These are phyloP conservation scores for Puya raimondii DNA, from an alignment of 176 grass and related monocot species.

Conservation along the genomic window DNA sequence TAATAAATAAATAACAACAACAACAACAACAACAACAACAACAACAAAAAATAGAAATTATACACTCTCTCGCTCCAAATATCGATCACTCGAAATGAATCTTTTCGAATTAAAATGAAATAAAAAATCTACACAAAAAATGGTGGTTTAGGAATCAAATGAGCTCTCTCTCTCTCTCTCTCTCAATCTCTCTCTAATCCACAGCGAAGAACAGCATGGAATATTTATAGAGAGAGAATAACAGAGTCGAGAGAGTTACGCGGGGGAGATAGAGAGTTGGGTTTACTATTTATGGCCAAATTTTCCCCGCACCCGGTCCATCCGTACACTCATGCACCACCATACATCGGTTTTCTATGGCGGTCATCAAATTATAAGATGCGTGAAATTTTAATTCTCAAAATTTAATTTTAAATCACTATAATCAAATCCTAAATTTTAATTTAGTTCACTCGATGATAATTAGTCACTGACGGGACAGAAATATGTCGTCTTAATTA, in stretches of 20 bases:
- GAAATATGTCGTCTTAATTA: too few relatives aligned
- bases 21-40: too few relatives aligned
- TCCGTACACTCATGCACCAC: too few relatives aligned
- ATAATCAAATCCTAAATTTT: too few relatives aligned
- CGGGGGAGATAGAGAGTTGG: not conserved
- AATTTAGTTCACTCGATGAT: too few relatives aligned
- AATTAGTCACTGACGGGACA: too few relatives aligned
- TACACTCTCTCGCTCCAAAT: not conserved
- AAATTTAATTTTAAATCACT: too few relatives aligned
- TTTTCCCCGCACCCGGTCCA: too few relatives aligned
- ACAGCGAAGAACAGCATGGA: not conserved
- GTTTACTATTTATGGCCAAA: not conserved
- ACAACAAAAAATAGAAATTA: not conserved
- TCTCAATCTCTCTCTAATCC: not conserved
- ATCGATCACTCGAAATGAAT: not conserved
- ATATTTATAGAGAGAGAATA: conserved; percentile 10
- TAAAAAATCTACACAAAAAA: not conserved
- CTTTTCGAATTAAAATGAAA: not conserved
- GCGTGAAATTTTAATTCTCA: too few relatives aligned
- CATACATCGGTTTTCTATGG: too few relatives aligned
- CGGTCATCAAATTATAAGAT: too few relatives aligned
- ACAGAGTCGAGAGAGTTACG: conserved; percentile 4
- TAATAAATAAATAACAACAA: not conserved
- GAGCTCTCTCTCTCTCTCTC: not conserved
- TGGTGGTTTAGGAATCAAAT: too few relatives aligned